Percentiles rank a stretch among this genome's conserved stretches.
phyloP scores from a whole-genome alignment of 2,329 filamentous ascomycete genomes.

The Colletotrichum sp. region DNA sequence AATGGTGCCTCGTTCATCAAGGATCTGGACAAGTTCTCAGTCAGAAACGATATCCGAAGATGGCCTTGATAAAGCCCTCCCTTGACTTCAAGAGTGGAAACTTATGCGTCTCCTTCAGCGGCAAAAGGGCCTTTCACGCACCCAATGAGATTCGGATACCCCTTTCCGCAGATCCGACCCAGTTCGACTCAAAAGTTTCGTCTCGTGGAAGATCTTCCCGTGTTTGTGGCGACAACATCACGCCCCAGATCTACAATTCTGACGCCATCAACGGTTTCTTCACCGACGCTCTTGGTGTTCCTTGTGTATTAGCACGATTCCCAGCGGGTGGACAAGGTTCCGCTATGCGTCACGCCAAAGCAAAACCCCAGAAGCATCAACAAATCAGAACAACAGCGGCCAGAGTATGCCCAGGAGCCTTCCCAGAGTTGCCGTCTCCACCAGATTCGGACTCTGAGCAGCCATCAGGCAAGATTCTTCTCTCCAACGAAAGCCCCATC shows the following conservation, averaged over 20 bases:
- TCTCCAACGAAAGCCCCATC: slow-evolving; percentile 95
- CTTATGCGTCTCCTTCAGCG: slow-evolving; percentile 64
- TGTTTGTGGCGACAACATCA: slow-evolving; percentile 84
- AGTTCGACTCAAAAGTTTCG: slow-evolving; percentile 50
- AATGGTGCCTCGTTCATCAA: slow-evolving; percentile 93
- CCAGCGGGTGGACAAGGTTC: slow-evolving; percentile 68
- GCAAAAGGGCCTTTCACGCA: slow-evolving; percentile 26
- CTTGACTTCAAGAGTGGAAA: slow-evolving; percentile 74
- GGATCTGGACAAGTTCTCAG: slow-evolving; percentile 84
- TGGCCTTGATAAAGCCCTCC: slow-evolving; percentile 80
- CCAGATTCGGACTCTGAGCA: slow-evolving; percentile 62
- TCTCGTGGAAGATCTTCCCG: slow-evolving; percentile 59
- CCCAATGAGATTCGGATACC: slow-evolving; percentile 57
- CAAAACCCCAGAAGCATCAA: slow-evolving; percentile 68
- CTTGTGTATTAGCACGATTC: slow-evolving; percentile 85
- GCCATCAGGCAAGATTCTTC: slow-evolving; percentile 63
- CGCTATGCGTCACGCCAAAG: slow-evolving; percentile 73
- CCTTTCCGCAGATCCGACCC: slow-evolving; percentile 69
- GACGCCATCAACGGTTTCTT: slow-evolving; percentile 77
- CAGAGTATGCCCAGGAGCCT: slow-evolving; percentile 54
- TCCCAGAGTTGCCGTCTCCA: slow-evolving; percentile 58
- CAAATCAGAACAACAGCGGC: slow-evolving; percentile 25
- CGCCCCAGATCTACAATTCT: slow-evolving; percentile 73
- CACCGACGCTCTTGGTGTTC: slow-evolving; percentile 73
- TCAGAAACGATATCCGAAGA: slow-evolving; percentile 86